Evolutionary conservation across 2,329 filamentous ascomycete species (phyloP).

Genomic region (Venturia carpophila): DNA sequence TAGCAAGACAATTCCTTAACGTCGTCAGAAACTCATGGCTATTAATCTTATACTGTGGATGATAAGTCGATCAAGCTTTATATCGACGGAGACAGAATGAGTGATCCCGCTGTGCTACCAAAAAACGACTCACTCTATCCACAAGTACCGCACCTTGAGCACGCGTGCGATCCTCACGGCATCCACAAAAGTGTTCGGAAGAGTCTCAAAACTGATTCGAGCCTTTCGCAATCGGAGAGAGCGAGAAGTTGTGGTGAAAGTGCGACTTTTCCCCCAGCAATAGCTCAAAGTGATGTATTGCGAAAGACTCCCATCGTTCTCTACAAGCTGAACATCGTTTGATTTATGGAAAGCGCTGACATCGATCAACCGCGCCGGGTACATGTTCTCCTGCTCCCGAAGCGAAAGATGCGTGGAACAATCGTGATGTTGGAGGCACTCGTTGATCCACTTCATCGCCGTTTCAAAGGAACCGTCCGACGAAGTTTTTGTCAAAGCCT

Average conservation of each 20-base stretch:
- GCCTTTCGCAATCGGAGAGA: slow-evolving; percentile 14
- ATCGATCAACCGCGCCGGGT: slow-evolving; percentile 16
- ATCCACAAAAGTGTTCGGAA: slow-evolving; percentile 19
- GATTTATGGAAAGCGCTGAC: slow-evolving; percentile 11
- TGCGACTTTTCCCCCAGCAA: slow-evolving; percentile 18
- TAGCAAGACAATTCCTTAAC: too few species aligned
- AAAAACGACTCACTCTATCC: slow-evolving; percentile 20
- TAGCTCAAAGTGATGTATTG: slow-evolving; percentile 15
- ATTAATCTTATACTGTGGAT: too few species aligned
- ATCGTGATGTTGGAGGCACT: slow-evolving; percentile 14
- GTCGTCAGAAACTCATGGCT: too few species aligned
- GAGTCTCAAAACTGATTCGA: slow-evolving; percentile 13
- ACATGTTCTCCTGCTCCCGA: slow-evolving; percentile 15
- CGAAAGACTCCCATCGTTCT: slow-evolving; percentile 9
- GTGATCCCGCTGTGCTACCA: too few species aligned
- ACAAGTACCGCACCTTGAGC: slow-evolving; percentile 19
- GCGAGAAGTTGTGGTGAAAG: slow-evolving; percentile 18
- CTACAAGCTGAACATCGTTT: slow-evolving; percentile 14
- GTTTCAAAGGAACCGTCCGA: slow-evolving; percentile 7
- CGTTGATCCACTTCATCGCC: slow-evolving; percentile 15
- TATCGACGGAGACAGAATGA: too few species aligned
- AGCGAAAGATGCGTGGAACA: slow-evolving; percentile 13
- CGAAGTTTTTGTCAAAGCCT: background rate
- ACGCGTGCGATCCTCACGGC: slow-evolving; percentile 16
- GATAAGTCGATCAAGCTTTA: too few species aligned